Evolutionary conservation across 768 basidiomycete genomes (phyloP), one percentile per base, ranked within the genome.

Genomic region (Brasilioporus rufonigricans): DNA sequence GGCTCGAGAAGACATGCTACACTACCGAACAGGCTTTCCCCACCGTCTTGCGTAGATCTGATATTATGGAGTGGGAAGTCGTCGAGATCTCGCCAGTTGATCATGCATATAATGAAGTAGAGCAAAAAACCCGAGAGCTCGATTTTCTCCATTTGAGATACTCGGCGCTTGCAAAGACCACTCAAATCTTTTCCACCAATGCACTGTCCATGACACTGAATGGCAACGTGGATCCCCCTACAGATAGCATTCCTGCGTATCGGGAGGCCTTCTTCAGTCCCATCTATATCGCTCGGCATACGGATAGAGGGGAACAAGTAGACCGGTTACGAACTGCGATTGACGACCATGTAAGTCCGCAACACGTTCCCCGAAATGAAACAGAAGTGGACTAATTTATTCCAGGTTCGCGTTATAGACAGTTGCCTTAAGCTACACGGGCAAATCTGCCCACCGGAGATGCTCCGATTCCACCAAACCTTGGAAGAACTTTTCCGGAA

Each of bases 381-480:
- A 26, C 5, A n/a, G 13, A 10, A 45, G 58, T n/a, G 8, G 27
- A 45, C 49, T 38, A 29, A 53, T 40, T n/a, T 41, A 26, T 41
- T 53, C 38, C 61, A 93, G 85, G 85, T 89, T 32, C 84, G 86
- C 43, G 82, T 87, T 46, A 89, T 98, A 46, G 89, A 93, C 58
- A 83, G 81, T 50, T 94, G 92, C 65, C 77, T 98, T 50, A 84
- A 82, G 61, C 78, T 98, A 6, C 94, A 98, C 66, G 85, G 84
- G 2, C 79, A 84, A 43, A 73, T 96, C 29, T 94, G 93, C 66
- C 83, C 91, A 0, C 80, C 84, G 13, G 93, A 94, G 68, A 96
- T 97, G 80, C 74, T 88, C n/a, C 81, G 85, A 5, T 98, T 98
- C 80, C 95, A 98, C 66, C 86, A 87, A 55, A 93, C 92, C 0